Evolutionary conservation across 306 rosid genomes (phyloP).

Genomic region (Medicago arabica): DNA sequence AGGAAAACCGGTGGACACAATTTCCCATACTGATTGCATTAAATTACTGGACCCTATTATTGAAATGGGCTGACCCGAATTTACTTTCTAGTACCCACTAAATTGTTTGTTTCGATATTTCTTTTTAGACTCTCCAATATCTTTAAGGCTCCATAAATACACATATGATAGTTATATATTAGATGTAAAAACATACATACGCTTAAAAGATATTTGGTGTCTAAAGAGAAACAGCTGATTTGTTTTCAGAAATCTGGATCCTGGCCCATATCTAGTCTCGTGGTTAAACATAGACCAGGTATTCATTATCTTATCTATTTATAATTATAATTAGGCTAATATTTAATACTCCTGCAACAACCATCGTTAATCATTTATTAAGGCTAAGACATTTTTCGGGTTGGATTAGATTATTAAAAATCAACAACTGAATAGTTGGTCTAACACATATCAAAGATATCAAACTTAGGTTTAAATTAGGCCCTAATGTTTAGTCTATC

Average conservation of each 20-base stretch:
- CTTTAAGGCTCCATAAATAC: too few relatives aligned
- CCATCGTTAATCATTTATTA: slow-evolving; percentile 11
- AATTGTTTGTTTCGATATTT: background rate
- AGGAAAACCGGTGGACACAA: too few relatives aligned
- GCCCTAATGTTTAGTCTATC: slow-evolving; percentile 21
- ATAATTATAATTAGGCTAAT: background rate
- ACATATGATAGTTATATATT: too few relatives aligned
- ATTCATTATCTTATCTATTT: slow-evolving; percentile 21
- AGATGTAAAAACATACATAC: too few relatives aligned
- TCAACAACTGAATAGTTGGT: slow-evolving; percentile 18
- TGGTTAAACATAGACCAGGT: slow-evolving; percentile 19
- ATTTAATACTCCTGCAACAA: background rate
- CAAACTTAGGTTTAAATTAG: slow-evolving; percentile 36
- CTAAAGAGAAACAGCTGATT: background rate
- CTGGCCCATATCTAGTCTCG: background rate
- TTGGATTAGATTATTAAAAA: slow-evolving; percentile 28
- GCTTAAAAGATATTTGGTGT: too few relatives aligned
- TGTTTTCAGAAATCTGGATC: background rate
- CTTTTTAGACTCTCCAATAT: too few relatives aligned
- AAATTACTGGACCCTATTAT: slow-evolving; percentile 4
- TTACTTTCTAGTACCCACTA: background rate
- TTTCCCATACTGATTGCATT: background rate
- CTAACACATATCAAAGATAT: slow-evolving; percentile 23
- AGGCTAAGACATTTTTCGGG: background rate
- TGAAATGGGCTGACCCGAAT: slow-evolving; percentile 33